Base-by-base conservation (phyloP, 768 basidiomycete genomes). In the Auricularia cornea region DNA sequence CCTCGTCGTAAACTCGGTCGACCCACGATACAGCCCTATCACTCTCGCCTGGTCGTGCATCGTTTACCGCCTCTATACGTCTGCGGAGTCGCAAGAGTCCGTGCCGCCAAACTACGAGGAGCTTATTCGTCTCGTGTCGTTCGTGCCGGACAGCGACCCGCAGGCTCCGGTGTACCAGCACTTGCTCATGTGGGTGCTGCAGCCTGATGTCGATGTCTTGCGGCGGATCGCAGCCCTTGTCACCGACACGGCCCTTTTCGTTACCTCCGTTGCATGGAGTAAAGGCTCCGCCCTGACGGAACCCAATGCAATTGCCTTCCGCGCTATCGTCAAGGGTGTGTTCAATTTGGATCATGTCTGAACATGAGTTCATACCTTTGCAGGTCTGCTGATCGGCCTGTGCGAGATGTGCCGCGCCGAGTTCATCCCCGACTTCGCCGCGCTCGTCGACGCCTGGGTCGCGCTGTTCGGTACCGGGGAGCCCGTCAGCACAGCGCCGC, bases 21-120 rank as follows among this genome's bases (percentile, higher is more conserved):
- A 83, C 61, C 83, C 84, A 67, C 87, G 90, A 66, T 85, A 86
- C 68, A 80, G 84, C 0, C 86, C 87, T 66, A 81, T 87, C 3
- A 88, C 90, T 68, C 77, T 94, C 5, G 87, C 86, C 0, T 98
- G 95, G 95, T 81, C 93, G 0, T 92, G 87, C 69, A 83, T 94
- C 1, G 81, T 96, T 3, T 87, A 86, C 12, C 81, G 85, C 33
- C 70, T 90, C n/a, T 78, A 23, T 70, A 76, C 14, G 77, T 79
- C 60, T 82, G 80, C 1, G 66, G 80, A 83, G 64, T 72, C 87
- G 35, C 85, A 86, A 23, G 72, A 79, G 18, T 70, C 81, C 16
- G 89, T 86, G 72, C 77, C 75, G 31, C 64, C 75, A 2, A 84
- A 90, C 72, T 79, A 88, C 70, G 78, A 84, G 35, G 75, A 77